Base-by-base conservation (phyloP, 768 basidiomycete species). In the Suillus brevipes region DNA sequence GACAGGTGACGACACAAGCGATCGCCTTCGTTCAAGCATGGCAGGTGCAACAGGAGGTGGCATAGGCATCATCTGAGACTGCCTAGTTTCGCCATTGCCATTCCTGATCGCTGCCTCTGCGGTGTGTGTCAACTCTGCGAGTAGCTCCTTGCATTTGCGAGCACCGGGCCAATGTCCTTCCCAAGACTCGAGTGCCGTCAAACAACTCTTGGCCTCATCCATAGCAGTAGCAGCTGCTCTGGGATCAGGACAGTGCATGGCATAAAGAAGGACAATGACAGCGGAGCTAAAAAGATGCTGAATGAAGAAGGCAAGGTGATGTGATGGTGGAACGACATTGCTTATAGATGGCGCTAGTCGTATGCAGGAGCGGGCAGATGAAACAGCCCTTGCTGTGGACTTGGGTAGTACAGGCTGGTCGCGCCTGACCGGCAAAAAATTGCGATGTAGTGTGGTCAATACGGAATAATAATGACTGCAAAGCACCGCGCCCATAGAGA, bases 381-480 rank as follows among this genome's bases (percentile, higher is more conserved):
- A 85, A 55, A 94, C 89, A 3, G 93, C 94, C 73, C 91, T 94
- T 28, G 83, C 81, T 2, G 89, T 89, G 23, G 94, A 94, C 67
- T 87, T 87, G 7, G 90, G 85, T 36, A 85, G 84, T 25, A 88
- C 80, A 12, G 85, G 82, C 70, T 89, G 86, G 67, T 91, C 93
- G 38, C 84, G 87, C 73, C 85, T 89, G 59, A 93, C 87, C 12
- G 93, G 94, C 9, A 95, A 81, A 69, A 94, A 88, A 75, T 94
- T 94, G 57, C 94, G 92, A 72, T 95, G 94, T 57, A 95, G 85
- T 6, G 93, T 93, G 5, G 91, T 93, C 70, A 94, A 79, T 50
- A 95, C 84, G 18, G 92, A 94, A 76, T 95, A 95, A 72, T 94
- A 95, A 73, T 94, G 92, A 70, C 91, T 92, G 83, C 88, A 93